Evolutionary conservation across 257 asterid species (phyloP), one percentile per base, ranked within the genome.

Genomic region (Mentha longifolia): DNA sequence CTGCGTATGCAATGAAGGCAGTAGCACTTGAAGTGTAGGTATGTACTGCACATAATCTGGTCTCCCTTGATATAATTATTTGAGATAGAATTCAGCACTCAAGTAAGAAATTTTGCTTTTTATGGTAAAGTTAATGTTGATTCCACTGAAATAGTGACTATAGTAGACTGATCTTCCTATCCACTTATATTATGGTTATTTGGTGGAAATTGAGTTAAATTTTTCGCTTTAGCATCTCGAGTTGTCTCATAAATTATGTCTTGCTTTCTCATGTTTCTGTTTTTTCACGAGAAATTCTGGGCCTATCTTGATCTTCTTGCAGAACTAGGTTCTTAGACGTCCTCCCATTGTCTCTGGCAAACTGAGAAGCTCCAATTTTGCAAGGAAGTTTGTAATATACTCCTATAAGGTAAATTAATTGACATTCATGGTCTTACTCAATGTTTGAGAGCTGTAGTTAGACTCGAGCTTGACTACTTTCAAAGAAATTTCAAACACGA

Each of bases 281-380:
- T 33, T 33, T 33, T 33, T 0, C 0, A n/a, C 37, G 7, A 33
- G 37, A 33, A 42, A 56, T 17, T 31, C 2, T 64, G 41, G 25
- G 45, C 47, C 17, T 52, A 47, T 47, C 59, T 74, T 16, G 10
- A 12, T 55, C 52, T 45, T 33, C 61, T 72, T 47, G 75, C 77
- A 54, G 77, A 62, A 67, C 15, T 42, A 31, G n/a, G 41, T 28
- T 49, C 73, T 37, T 45, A 56, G 61, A 16, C 41, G 51, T 15
- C 45, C 9, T 57, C 30, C 65, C 15, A n/a, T 16, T n/a, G 15
- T 35, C 49, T 19, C 19, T 13, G 31, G 31, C 65, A 16, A 28
- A 51, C 65, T 50, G 73, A 28, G 39, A 45, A 35, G 67, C 35
- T 74, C 20, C 61, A 56, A 37, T 71, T 70, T 74, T 68, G 76